Evolutionary conservation across 2,329 filamentous ascomycete genomes (phyloP).

Genomic region (Diaporthe vexans): DNA sequence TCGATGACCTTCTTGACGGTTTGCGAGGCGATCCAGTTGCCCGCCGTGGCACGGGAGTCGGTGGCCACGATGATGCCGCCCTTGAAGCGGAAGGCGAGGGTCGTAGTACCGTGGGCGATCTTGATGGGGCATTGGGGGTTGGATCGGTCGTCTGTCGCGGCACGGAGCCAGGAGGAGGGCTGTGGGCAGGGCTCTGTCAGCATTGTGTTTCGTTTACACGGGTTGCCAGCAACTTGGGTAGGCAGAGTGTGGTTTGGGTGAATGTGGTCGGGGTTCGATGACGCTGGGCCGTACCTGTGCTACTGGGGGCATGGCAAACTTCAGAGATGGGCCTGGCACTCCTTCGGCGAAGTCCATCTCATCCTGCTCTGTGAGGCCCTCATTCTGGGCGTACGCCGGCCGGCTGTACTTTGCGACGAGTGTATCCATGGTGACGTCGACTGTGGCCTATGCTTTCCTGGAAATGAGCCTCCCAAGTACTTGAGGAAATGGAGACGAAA

Average conservation of each 20-base stretch:
- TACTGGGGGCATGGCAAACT: slow-evolving; percentile 95
- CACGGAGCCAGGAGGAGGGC: slow-evolving; percentile 94
- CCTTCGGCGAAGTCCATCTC: slow-evolving; percentile 80
- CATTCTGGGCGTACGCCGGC: slow-evolving; percentile 78
- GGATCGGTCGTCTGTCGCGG: slow-evolving; percentile 95
- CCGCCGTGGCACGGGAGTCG: slow-evolving; percentile 95
- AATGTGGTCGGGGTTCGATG: background rate
- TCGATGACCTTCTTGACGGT: slow-evolving; percentile 99
- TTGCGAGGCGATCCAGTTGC: slow-evolving; percentile 99
- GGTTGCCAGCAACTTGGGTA: slow-evolving; percentile 33
- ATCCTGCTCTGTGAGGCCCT: slow-evolving; percentile 79
- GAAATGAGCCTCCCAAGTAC: slow-evolving; percentile 78
- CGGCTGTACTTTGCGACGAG: slow-evolving; percentile 93
- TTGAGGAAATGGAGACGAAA: background rate
- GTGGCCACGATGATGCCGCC: slow-evolving; percentile 98
- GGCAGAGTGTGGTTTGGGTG: no score
- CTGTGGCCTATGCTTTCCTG: slow-evolving; percentile 75
- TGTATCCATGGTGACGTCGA: slow-evolving; percentile 78
- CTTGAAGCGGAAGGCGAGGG: slow-evolving; percentile 97
- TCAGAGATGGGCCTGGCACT: slow-evolving; percentile 84
- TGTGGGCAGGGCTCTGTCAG: slow-evolving; percentile 53
- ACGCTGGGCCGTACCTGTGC: slow-evolving; percentile 76
- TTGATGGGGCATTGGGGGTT: slow-evolving; percentile 99
- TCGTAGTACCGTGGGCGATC: slow-evolving; percentile 98
- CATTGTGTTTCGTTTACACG: slow-evolving; percentile 20